Conservation (phyloP, 2,329 filamentous ascomycete genomes). For the Graphilbum sp. region DNA sequence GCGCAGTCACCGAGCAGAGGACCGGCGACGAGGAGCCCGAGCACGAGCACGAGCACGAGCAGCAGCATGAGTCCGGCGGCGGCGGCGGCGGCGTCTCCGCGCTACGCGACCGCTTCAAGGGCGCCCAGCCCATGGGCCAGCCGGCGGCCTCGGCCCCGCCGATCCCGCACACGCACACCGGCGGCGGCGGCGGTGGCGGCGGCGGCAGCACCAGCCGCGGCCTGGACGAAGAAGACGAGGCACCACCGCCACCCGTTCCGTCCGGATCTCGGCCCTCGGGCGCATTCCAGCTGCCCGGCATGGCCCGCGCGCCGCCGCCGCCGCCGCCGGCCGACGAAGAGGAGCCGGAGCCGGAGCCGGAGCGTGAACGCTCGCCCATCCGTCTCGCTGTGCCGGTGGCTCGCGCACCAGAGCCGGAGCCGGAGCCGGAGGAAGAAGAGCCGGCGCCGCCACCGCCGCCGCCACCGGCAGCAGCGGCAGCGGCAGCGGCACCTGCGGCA, state of each 20-base stretch:
- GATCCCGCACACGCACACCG: conserved; percentile 18
- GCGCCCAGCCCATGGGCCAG: conserved; percentile 52
- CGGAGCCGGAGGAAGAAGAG: conserved; percentile 38
- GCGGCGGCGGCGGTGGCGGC: conserved; percentile 8
- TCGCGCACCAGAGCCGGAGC: conserved; percentile 48
- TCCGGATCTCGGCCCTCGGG: conserved; percentile 54
- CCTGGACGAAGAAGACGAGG: conserved; percentile 14
- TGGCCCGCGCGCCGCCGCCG: conserved; percentile 41
- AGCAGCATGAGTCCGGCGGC: conserved; percentile 34
- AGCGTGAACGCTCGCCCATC: conserved; percentile 54
- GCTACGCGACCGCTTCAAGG: conserved; percentile 70
- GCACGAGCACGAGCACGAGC: conserved; percentile 22
- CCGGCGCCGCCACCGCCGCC: conserved; percentile 20
- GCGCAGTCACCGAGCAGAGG: conserved; percentile 37
- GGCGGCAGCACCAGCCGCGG: not conserved
- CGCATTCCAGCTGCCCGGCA: conserved; percentile 63
- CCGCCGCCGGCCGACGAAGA: conserved; percentile 37
- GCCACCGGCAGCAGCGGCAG: not conserved
- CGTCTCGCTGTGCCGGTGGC: conserved; percentile 74
- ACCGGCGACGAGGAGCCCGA: conserved; percentile 35
- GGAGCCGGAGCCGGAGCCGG: conserved; percentile 33
- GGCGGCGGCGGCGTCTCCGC: conserved; percentile 52
- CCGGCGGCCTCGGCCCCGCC: conserved; percentile 17
- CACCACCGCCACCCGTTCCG: conserved; percentile 39
- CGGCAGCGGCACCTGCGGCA: no score